Base-by-base conservation (phyloP, 2,329 filamentous ascomycete species). In the Fusarium hainanense region DNA sequence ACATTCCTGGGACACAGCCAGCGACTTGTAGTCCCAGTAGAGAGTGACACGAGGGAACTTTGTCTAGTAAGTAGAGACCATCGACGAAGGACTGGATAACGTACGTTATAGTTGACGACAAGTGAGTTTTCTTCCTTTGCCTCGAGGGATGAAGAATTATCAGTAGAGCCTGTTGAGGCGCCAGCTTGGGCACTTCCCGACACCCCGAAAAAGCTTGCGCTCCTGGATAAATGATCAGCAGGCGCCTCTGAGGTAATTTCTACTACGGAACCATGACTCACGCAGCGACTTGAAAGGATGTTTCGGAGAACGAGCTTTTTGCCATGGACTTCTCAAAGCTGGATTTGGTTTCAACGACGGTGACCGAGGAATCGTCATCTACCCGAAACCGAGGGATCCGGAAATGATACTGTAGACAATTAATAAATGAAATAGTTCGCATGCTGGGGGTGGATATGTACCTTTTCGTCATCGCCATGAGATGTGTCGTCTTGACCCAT, bases 291-390 rank as follows among this genome's bases (percentile, higher is more conserved):
- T 48, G 44, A 4, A 48, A 32, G 4, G 44, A 48, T 10, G 44
- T 14, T 8, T 48, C 44, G 5, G 44, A 48, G 13, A 48, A 48
- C 7, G 44, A 48, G n/a, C 44, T 48, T 4, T 48, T n/a, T 20
- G n/a, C 44, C 44, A 48, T 48, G 4, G 44, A 48, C 44, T 48
- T 48, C 18, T 48, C 27, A 48, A 48, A 48, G 13, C n/a, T 32
- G 11, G 44, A 16, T 27, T 32, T 48, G 13, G 44, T 48, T 48
- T 48, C 44, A 18, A 48, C 27, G 4, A 48, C 8, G 8, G 44
- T 32, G 12, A 48, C 44, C 20, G 44, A 48, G 1, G 44, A 48
- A 14, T 48, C 44, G 27, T 48, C 44, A 21, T 48, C 44, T 18
- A 48, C 44, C 5, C 44, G 44, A 27, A 48, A 48, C 20, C 44